Evolutionary conservation across 108 stramenopile genomes (phyloP).

Genomic region (Bacterosira constricta): DNA sequence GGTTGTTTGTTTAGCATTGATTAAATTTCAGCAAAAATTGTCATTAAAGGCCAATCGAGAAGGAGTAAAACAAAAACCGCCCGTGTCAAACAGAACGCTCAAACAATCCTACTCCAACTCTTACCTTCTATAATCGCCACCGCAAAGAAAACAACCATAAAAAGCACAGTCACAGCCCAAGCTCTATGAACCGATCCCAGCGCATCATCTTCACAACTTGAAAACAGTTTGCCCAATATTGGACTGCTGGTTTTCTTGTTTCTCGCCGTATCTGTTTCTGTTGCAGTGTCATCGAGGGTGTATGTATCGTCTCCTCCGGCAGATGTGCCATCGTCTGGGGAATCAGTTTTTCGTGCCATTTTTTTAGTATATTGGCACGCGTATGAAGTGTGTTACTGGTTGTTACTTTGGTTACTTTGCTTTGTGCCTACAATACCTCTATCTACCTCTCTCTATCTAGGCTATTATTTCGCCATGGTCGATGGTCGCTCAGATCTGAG

Average conservation of each 20-base stretch:
- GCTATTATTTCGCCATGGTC: too few relatives aligned
- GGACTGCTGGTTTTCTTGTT: neutral
- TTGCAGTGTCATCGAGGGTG: neutral
- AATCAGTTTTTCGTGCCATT: neutral
- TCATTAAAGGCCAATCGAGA: neutral
- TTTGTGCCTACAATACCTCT: too few relatives aligned
- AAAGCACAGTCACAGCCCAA: conserved; percentile 78
- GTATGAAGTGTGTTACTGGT: too few relatives aligned
- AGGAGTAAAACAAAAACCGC: too few relatives aligned
- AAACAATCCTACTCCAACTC: too few relatives aligned
- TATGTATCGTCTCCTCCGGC: neutral
- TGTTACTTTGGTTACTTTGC: too few relatives aligned
- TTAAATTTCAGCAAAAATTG: neutral
- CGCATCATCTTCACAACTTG: conserved; percentile 69
- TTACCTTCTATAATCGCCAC: conserved; percentile 77
- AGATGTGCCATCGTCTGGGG: neutral
- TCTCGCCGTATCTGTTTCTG: neutral
- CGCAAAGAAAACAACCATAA: conserved; percentile 67
- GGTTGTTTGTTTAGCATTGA: neutral
- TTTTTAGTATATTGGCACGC: neutral
- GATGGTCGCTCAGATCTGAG: too few relatives aligned
- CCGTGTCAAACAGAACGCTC: too few relatives aligned
- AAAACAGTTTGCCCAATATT: conserved; percentile 34
- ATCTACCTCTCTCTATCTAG: too few relatives aligned
- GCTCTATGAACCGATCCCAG: conserved; percentile 77